Evolutionary conservation across 2,329 filamentous ascomycete genomes (phyloP).

Genomic region (Ceratocystiopsis minuta): DNA sequence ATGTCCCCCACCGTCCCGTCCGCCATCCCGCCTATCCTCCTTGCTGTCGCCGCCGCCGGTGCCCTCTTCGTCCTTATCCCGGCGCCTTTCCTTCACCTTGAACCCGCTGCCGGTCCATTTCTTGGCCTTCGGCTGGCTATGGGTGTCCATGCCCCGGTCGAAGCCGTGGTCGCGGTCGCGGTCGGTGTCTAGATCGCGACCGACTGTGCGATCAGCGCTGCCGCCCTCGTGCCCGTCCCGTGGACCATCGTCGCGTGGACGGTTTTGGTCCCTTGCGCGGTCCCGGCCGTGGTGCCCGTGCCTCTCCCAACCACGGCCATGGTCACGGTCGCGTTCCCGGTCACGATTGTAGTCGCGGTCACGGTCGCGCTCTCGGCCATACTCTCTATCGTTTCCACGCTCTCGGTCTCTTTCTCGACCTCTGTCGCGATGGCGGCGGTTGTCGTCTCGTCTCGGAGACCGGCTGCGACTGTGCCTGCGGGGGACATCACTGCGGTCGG

Average conservation of each 20-base stretch:
- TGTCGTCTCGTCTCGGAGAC: conserved; percentile 1
- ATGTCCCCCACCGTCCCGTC: conserved; percentile 23
- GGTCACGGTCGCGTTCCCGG: conserved; percentile 11
- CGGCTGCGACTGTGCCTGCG: conserved; percentile 4
- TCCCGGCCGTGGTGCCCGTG: conserved; percentile 14
- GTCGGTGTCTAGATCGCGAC: neutral
- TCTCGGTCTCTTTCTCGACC: neutral
- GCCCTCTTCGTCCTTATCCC: conserved; percentile 24
- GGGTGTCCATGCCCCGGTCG: conserved; percentile 15
- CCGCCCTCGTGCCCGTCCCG: neutral
- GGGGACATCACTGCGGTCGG: neutral
- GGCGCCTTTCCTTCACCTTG: conserved; percentile 39
- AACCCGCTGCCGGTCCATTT: conserved; percentile 25
- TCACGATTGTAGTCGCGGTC: conserved; percentile 5
- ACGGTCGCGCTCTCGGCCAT: conserved; percentile 9
- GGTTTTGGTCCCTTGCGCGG: too few relatives aligned
- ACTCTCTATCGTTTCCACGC: neutral
- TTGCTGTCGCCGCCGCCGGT: conserved; percentile 20
- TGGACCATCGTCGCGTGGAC: neutral
- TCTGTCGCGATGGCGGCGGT: neutral
- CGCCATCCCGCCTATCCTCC: conserved; percentile 20
- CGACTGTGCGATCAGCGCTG: neutral
- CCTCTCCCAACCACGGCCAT: conserved; percentile 5
- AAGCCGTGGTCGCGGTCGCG: conserved; percentile 10
- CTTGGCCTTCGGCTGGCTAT: conserved; percentile 6